Evolutionary conservation across 345 rosid genomes (phyloP).

Genomic region (Gynandropsis gynandra): DNA sequence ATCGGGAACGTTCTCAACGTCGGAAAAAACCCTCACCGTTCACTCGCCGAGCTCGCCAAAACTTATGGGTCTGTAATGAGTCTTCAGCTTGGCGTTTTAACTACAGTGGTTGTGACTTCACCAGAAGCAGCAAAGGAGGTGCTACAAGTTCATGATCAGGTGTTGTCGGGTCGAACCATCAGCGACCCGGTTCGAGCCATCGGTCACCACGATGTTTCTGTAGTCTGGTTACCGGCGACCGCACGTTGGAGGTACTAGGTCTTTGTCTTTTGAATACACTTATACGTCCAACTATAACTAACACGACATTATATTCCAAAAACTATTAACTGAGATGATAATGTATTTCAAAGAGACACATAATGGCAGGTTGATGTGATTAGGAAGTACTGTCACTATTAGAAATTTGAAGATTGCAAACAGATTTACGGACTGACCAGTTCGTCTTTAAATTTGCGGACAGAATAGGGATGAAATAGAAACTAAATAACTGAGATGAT

Average conservation of each 20-base stretch:
- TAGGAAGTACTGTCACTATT: no score
- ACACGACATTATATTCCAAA: no score
- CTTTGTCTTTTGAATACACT: background rate
- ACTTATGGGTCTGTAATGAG: conserved; percentile 35
- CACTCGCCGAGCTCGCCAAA: conserved; percentile 31
- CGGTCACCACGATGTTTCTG: conserved; percentile 25
- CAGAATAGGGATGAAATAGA: no score
- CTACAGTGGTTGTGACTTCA: conserved; percentile 37
- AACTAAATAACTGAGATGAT: no score
- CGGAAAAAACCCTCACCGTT: conserved; percentile 30
- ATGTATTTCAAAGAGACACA: no score
- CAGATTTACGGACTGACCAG: no score
- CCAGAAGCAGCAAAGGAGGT: conserved; percentile 33
- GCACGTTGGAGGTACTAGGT: conserved; percentile 28
- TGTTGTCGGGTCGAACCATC: conserved; percentile 23
- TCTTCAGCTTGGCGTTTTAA: conserved; percentile 32
- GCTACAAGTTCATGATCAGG: conserved; percentile 35
- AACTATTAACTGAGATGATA: no score
- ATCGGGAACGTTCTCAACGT: conserved; percentile 38
- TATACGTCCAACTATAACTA: no score
- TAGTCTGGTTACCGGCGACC: conserved; percentile 35
- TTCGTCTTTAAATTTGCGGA: no score
- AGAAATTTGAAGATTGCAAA: no score
- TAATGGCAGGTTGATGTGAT: no score
- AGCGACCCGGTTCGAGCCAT: conserved; percentile 26